Conservation (phyloP, 208 protist species). For the Paratrypanosoma confusum region DNA sequence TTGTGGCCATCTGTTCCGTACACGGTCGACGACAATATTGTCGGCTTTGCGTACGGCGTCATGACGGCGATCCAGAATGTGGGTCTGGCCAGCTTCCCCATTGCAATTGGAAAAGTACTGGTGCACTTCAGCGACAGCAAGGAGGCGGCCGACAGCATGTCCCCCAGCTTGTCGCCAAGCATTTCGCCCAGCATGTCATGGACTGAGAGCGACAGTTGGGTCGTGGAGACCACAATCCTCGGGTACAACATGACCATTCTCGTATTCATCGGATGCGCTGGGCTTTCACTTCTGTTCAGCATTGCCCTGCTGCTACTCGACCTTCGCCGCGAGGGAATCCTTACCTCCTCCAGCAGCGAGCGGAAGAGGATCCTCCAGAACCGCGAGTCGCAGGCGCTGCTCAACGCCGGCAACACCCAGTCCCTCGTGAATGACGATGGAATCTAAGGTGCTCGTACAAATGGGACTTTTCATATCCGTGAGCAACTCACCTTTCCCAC, state of each 20-base stretch:
- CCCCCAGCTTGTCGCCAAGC: not conserved
- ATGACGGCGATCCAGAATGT: conserved; percentile 89
- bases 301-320: conserved; percentile 43
- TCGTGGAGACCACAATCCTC: too few relatives aligned
- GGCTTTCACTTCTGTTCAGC: conserved; percentile 27
- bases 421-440: too few relatives aligned
- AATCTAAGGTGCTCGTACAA: too few relatives aligned
- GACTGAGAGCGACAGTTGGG: too few relatives aligned
- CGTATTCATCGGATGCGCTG: conserved; percentile 35
- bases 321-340: conserved; percentile 26
- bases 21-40: conserved; percentile 47
- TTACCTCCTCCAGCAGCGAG: conserved; percentile 24
- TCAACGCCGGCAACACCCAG: conserved; percentile 12
- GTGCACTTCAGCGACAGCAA: conserved; percentile 28
- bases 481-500: too few relatives aligned
- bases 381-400: conserved; percentile 8
- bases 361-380: conserved; percentile 24
- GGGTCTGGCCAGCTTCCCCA: conserved; percentile 61
- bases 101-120: conserved; percentile 50
- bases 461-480: too few relatives aligned
- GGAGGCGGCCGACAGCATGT: not conserved
- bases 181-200: too few relatives aligned
- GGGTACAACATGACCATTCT: conserved; percentile 52
- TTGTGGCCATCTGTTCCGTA: conserved; percentile 83
- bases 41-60: conserved; percentile 79